Evolutionary conservation across 129 eudicot genomes (phyloP), one percentile per base, ranked within the genome.

Genomic region (Glebionis coronaria): DNA sequence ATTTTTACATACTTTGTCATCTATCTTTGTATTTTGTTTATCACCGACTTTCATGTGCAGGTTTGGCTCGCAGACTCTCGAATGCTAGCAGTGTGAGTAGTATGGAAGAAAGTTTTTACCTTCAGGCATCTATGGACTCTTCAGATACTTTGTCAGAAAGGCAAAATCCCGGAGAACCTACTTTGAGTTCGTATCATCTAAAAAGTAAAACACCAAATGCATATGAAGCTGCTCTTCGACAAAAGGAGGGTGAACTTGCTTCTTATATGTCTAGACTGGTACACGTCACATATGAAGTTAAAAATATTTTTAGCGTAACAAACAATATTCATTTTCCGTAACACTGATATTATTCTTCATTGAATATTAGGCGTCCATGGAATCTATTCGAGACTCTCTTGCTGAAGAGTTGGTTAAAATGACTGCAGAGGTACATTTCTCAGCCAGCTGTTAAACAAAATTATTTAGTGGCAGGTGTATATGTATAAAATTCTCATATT

Each of bases 331-430:
- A 20, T 21, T 66, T 9, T 46, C 10, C 1, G n/a, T 42, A 4
- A 20, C 13, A 14, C 3, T 59, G 23, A 52, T 54, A 28, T 20
- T 52, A 61, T 76, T 71, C n/a, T 11, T 81, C 20, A 20, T 59
- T 14, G 13, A 21, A 56, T 72, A 68, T 35, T 81, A 93, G 99
- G 90, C 93, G 12, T 86, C 99, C 68, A 56, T 93, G 99, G 97
- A 89, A 76, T 86, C 99, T 12, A 93, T 89, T 51, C 88, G 99
- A 51, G 97, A 93, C 68, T 88, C 99, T 57, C 97, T 93, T 75
- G 95, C 99, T 28, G 99, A 93, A 79, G 99, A 93, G 82, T 79
- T 93, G 82, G 99, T 93, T 69, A 93, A 93, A 75, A 78, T 93
- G 95, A 93, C 99, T 38, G 97, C 73, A 45, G 88, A 89, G 88